phyloP scores from a whole-genome alignment of 2,329 filamentous ascomycete species.

The Talaromyces islandicus region DNA sequence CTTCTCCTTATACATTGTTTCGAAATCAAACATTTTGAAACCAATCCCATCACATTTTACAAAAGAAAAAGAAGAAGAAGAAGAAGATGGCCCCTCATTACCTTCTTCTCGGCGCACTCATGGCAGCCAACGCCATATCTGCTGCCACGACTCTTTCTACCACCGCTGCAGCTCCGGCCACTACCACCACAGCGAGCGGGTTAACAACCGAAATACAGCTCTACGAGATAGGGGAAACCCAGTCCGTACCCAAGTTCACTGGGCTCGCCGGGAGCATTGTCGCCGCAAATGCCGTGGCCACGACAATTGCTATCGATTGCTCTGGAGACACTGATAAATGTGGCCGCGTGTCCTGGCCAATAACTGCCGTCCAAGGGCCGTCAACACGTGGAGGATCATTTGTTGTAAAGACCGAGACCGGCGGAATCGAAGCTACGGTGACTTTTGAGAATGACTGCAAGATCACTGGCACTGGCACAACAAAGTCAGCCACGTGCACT shows the following conservation, averaged over 20 bases:
- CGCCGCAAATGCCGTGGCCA: constrained; percentile 13
- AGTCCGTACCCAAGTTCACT: constrained; percentile 2
- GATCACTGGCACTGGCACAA: constrained; percentile 12
- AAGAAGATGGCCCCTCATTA: too few species aligned
- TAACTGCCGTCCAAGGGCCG: constrained; percentile 16
- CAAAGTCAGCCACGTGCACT: constrained; percentile 13
- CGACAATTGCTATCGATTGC: constrained; percentile 15
- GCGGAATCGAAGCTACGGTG: constrained; percentile 4
- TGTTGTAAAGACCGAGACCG: constrained; percentile 5
- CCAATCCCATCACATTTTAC: too few species aligned
- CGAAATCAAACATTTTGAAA: too few species aligned
- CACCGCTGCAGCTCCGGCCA: not conserved
- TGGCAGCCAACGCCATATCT: not conserved
- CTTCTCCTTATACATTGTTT: too few species aligned
- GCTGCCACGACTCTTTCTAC: not conserved
- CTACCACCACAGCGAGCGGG: not conserved
- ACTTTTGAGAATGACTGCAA: constrained; percentile 14
- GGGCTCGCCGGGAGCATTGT: constrained; percentile 13
- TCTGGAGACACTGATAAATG: not conserved
- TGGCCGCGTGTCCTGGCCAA: constrained; percentile 5
- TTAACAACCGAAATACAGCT: constrained; percentile 8
- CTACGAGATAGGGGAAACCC: constrained; percentile 7
- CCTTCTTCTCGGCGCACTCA: too few species aligned
- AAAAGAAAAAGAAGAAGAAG: too few species aligned
- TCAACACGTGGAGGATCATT: constrained; percentile 15